These are phyloP conservation scores for Rhodosporidiobolus odoratus DNA, from an alignment of 768 basidiomycete species.

Conservation along the genomic window DNA sequence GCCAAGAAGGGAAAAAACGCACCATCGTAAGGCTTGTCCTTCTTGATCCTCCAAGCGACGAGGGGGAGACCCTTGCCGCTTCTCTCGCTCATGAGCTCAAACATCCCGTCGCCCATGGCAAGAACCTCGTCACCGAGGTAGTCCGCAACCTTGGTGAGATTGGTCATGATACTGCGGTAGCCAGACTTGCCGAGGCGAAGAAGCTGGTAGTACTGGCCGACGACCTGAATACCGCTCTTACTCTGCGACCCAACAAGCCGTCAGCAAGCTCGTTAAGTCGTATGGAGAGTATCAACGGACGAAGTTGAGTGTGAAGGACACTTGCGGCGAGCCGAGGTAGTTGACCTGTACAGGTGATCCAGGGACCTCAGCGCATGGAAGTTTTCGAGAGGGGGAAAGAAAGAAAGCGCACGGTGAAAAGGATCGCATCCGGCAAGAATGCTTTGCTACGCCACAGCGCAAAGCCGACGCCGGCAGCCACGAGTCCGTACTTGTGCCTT, in stretches of 20 bases:
- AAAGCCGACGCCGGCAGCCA: constrained; percentile 45
- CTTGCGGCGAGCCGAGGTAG: constrained; percentile 20
- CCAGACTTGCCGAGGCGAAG: constrained; percentile 40
- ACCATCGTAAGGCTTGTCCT: constrained; percentile 40
- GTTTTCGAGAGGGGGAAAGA: no score
- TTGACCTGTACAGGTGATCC: no score
- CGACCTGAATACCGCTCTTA: constrained; percentile 43
- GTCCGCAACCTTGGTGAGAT: constrained; percentile 42
- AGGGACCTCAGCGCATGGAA: not conserved
- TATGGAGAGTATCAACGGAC: no score
- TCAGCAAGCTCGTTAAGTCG: no score
- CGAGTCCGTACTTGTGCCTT: constrained; percentile 40
- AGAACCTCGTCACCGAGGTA: constrained; percentile 39
- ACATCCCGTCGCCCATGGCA: constrained; percentile 36
- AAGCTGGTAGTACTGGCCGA: constrained; percentile 20
- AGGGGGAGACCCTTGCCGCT: constrained; percentile 43
- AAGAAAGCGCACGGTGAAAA: constrained; percentile 44
- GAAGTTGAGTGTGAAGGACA: constrained; percentile 40
- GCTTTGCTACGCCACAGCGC: constrained; percentile 43
- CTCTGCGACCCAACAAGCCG: no score
- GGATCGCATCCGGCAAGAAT: constrained; percentile 46
- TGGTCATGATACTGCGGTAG: constrained; percentile 45
- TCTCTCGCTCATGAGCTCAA: constrained; percentile 42
- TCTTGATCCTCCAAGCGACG: constrained; percentile 44
- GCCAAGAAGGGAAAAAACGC: not conserved